phyloP scores from a whole-genome alignment of 371 early-diverging fungal genomes.

The Rhizomucor pusillus region DNA sequence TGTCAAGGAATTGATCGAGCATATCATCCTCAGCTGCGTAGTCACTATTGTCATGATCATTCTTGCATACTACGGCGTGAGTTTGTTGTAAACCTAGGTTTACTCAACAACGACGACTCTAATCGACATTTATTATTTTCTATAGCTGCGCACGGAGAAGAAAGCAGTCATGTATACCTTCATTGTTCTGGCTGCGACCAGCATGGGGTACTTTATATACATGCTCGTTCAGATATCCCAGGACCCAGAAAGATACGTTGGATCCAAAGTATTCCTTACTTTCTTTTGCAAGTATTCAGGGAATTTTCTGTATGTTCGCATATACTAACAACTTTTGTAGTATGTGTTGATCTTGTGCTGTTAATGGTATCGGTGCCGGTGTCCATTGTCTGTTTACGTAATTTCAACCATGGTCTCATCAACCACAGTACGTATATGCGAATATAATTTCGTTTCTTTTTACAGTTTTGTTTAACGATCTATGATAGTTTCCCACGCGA shows the following conservation, averaged over 20 bases:
- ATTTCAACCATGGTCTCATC: constrained; percentile 26
- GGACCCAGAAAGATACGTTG: constrained; percentile 49
- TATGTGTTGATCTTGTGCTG: constrained; percentile 32
- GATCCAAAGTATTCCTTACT: constrained; percentile 65
- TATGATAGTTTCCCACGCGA: constrained; percentile 21
- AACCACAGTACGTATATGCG: constrained; percentile 27
- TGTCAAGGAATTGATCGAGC: constrained; percentile 36
- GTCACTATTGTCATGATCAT: constrained; percentile 66
- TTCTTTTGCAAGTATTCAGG: constrained; percentile 58
- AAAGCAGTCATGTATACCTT: constrained; percentile 54
- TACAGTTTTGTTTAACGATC: neutral
- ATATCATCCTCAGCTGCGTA: constrained; percentile 78
- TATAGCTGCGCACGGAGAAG: constrained; percentile 48
- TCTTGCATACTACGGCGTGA: constrained; percentile 76
- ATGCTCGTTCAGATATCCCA: constrained; percentile 64
- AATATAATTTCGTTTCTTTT: neutral
- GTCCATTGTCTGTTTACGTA: constrained; percentile 24
- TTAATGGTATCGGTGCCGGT: constrained; percentile 31
- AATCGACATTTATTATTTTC: neutral
- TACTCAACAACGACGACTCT: neutral
- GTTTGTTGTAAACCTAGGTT: constrained; percentile 20
- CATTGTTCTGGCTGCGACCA: constrained; percentile 49
- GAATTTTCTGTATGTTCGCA: neutral
- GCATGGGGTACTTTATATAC: constrained; percentile 71
- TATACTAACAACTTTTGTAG: constrained; percentile 7